phyloP scores from a whole-genome alignment of 768 basidiomycete genomes.

The Solioccasus polychromus region DNA sequence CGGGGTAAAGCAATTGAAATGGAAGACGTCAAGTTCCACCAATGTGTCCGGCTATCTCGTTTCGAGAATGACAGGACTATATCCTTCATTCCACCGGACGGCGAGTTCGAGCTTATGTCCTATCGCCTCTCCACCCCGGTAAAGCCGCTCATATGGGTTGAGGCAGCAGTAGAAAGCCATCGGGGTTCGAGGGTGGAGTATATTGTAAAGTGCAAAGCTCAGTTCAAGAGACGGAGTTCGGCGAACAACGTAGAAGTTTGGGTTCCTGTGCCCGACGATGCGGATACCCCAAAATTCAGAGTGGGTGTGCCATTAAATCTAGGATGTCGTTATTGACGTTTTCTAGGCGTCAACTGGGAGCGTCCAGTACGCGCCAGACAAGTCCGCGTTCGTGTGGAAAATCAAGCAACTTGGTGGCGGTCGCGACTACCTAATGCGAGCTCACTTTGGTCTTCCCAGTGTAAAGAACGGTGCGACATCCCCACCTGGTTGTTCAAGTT shows the following conservation, averaged over 20 bases:
- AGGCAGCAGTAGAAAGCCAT: conserved; percentile 94
- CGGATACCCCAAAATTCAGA: conserved; percentile 95
- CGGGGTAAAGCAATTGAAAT: conserved; percentile 98
- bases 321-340: neutral
- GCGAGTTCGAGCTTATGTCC: conserved; percentile 98
- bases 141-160: conserved; percentile 93
- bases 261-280: conserved; percentile 98
- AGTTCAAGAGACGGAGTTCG: conserved; percentile 94
- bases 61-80: conserved; percentile 99
- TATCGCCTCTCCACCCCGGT: conserved; percentile 96
- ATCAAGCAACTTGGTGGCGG: conserved; percentile 97
- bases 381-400: conserved; percentile 98
- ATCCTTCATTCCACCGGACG: conserved; percentile 98
- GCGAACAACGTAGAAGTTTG: conserved; percentile 99
- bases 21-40: conserved; percentile 99
- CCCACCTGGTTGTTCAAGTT: neutral
- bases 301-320: conserved; percentile 39
- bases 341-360: conserved; percentile 87
- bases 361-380: conserved; percentile 97
- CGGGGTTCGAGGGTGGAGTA: conserved; percentile 92
- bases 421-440: conserved; percentile 96
- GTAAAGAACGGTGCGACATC: conserved; percentile 76
- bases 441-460: conserved; percentile 94
- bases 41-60: conserved; percentile 94
- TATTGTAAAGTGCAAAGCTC: conserved; percentile 93